These are phyloP conservation scores for Oryza officinalis DNA, from an alignment of 176 grass and related monocot species.

Conservation along the genomic window DNA sequence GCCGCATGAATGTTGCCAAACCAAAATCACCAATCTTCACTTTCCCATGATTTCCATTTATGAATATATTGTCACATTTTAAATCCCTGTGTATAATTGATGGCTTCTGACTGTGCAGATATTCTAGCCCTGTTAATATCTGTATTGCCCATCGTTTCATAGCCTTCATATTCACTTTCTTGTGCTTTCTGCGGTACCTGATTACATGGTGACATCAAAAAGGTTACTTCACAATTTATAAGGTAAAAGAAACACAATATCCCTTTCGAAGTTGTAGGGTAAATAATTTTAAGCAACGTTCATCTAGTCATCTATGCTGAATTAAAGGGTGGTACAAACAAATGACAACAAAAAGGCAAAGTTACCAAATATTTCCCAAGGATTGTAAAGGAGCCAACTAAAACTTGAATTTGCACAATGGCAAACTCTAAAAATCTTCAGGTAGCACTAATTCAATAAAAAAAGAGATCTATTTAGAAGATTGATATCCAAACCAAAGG, in stretches of 20 bases:
- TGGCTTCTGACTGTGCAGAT: constrained; percentile 42
- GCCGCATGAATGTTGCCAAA: constrained; percentile 52
- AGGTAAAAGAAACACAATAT: neutral
- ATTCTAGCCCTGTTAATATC: constrained; percentile 54
- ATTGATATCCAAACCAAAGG: neutral
- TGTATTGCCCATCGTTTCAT: constrained; percentile 49
- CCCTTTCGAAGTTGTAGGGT: neutral
- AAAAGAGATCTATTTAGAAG: neutral
- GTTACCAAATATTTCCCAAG: neutral
- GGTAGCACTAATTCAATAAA: neutral
- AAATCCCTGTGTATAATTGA: constrained; percentile 54
- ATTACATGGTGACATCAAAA: neutral
- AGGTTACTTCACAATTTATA: neutral
- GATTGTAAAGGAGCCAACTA: neutral
- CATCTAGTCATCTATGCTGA: neutral
- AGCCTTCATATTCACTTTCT: constrained; percentile 48
- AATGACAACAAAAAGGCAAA: neutral
- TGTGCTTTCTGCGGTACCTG: constrained; percentile 53
- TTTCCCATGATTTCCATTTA: constrained; percentile 63
- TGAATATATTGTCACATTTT: constrained; percentile 61
- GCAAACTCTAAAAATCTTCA: neutral
- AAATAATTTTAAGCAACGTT: neutral
- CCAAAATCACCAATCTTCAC: constrained; percentile 64
- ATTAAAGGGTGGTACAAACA: neutral
- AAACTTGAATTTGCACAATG: neutral